phyloP scores from a whole-genome alignment of 768 basidiomycete genomes.

The Pulveroboletus sp. region DNA sequence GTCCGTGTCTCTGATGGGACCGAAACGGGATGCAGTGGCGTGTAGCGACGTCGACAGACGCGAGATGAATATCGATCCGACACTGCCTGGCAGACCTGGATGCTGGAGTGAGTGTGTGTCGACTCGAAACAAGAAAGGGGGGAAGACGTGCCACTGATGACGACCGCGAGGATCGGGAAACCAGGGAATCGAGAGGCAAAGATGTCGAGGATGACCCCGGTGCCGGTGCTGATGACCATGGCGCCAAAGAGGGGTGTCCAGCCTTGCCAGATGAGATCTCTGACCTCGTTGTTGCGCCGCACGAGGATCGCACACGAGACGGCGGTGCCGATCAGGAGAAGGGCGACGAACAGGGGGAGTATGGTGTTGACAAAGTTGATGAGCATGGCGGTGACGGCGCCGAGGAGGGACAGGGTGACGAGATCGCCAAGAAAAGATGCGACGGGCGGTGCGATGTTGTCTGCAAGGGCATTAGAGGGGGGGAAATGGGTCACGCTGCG shows the following conservation, averaged over 20 bases:
- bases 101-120: not conserved
- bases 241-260: constrained; percentile 92
- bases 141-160: constrained; percentile 70
- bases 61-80: constrained; percentile 89
- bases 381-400: constrained; percentile 68
- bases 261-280: constrained; percentile 73
- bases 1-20: constrained; percentile 7
- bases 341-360: constrained; percentile 55
- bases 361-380: constrained; percentile 64
- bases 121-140: not conserved
- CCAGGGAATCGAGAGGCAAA: constrained; percentile 88
- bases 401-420: constrained; percentile 82
- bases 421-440: constrained; percentile 93
- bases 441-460: constrained; percentile 94
- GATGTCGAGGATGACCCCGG: constrained; percentile 88
- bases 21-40: constrained; percentile 25
- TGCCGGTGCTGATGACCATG: constrained; percentile 82
- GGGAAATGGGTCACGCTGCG: not conserved
- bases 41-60: constrained; percentile 89
- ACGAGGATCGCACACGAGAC: constrained; percentile 55
- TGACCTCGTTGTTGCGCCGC: constrained; percentile 64
- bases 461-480: constrained; percentile 36
- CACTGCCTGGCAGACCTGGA: constrained; percentile 79
- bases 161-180: constrained; percentile 83
- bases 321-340: constrained; percentile 47